A percentile compares a stretch with the other conserved stretches of the same genome.
Evolutionary conservation across 2,329 filamentous ascomycete genomes (phyloP).

Genomic region (Fusarium sp.): DNA sequence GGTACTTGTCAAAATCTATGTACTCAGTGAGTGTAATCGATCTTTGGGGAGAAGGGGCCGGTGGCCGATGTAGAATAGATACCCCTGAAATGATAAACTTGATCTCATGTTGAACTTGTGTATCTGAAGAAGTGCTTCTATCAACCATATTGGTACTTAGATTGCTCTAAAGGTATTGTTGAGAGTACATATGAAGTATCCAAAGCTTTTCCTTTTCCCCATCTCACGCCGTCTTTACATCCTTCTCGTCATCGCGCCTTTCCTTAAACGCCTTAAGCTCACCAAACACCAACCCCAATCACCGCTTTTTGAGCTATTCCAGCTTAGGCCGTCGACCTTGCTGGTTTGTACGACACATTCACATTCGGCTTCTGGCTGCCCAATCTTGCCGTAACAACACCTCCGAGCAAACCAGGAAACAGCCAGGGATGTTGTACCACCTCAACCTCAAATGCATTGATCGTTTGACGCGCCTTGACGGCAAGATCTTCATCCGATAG

Average conservation of each 20-base stretch:
- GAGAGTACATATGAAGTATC: background rate
- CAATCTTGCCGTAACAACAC: slow-evolving; percentile 81
- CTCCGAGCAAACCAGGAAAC: slow-evolving; percentile 84
- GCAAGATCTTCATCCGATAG: slow-evolving; percentile 77
- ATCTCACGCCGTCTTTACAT: background rate
- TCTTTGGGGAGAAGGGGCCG: slow-evolving; percentile 36
- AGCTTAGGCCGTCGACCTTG: slow-evolving; percentile 42
- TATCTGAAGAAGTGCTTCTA: background rate
- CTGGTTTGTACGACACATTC: slow-evolving; percentile 47
- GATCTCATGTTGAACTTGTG: slow-evolving; percentile 25
- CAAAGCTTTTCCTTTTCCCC: background rate
- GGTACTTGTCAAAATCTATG: slow-evolving; percentile 8
- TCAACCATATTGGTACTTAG: background rate
- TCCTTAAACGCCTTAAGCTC: slow-evolving; percentile 23
- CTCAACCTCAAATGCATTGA: slow-evolving; percentile 90
- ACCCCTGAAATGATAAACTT: slow-evolving; percentile 55
- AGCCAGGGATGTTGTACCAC: slow-evolving; percentile 94
- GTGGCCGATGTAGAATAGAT: slow-evolving; percentile 59
- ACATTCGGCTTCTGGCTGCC: slow-evolving; percentile 68
- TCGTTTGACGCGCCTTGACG: slow-evolving; percentile 78
- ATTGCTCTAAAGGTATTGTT: background rate
- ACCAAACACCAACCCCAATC: background rate
- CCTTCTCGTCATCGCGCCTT: background rate
- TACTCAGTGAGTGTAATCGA: slow-evolving; percentile 25
- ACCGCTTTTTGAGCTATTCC: background rate